Base-by-base conservation (phyloP, 805 yeast species). In the Zygoascus flipseniorum region DNA sequence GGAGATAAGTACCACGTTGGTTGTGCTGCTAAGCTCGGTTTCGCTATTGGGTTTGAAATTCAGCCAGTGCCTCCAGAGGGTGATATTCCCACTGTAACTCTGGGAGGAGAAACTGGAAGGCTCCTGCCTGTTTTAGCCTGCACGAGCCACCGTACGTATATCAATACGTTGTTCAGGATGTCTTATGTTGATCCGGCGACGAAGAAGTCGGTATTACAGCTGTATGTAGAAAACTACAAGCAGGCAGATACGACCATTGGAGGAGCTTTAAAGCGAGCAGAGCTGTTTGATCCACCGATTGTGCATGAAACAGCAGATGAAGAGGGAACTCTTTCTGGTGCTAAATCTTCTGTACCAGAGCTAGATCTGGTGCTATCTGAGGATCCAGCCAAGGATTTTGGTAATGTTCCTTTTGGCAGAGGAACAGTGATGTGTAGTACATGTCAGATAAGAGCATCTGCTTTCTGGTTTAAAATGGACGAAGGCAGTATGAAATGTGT, bases 21-120 rank as follows among this genome's bases (percentile, higher is more conserved):
- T 0, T 85, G 89, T 71, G 83, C 83, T 13, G 79, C 77, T 52
- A 63, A 72, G 5, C 63, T 70, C 0, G 71, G 71, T n/a, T 73
- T 69, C 58, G 65, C 66, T 53, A 56, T 82, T 47, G 92, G 90
- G 1, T 84, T 86, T 60, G 72, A 69, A 47, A 43, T 69, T 11
- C 54, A 47, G 44, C 58, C 81, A 5, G 63, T 54, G 9, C 10
- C 35, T 28, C n/a, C n/a, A 14, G 47, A 13, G 5, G 16, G 28
- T 14, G 42, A 20, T 49, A 53, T 54, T 31, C 47, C 49, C 42
- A 44, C 56, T 2, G 65, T 58, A n/a, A 49, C 37, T 28, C 52
- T 55, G n/a, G 61, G 54, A 18, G 59, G 55, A 41, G 59, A 56
- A 49, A 55, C 52, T 4, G 67, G 67, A 8, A 37, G 39, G 28